Conservation (phyloP, 2,329 filamentous ascomycete genomes). For the Claviceps quebecensis region DNA sequence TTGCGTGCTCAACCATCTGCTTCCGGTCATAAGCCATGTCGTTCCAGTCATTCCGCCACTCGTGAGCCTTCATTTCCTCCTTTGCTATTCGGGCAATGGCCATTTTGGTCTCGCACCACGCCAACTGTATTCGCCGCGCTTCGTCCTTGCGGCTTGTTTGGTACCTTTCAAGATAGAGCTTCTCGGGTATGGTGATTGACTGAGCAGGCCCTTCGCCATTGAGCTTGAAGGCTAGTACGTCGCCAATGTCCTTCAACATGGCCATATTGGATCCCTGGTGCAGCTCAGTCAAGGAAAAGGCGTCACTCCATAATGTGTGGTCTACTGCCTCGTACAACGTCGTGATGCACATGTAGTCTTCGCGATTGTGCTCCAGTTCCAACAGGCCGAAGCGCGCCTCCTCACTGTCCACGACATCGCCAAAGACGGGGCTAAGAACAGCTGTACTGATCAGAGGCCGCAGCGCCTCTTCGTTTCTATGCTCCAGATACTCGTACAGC, state of each 20-base stretch:
- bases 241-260: conserved; percentile 30
- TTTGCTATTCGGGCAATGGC: conserved; percentile 12
- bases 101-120: conserved; percentile 19
- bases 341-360: conserved; percentile 24
- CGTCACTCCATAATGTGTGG: conserved; percentile 32
- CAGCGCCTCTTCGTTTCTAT: conserved; percentile 13
- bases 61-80: conserved; percentile 14
- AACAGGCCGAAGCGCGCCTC: conserved; percentile 27
- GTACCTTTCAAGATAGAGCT: conserved; percentile 42
- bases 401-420: conserved; percentile 18
- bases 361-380: conserved; percentile 24
- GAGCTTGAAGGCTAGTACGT: conserved; percentile 36
- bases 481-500: conserved; percentile 30
- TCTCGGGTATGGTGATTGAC: conserved; percentile 34
- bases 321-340: conserved; percentile 35
- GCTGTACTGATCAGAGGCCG: conserved; percentile 21
- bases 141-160: conserved; percentile 29
- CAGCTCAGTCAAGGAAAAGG: conserved; percentile 22
- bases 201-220: conserved; percentile 26
- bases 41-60: conserved; percentile 15
- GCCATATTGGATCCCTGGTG: conserved; percentile 26
- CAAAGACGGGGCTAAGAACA: conserved; percentile 15
- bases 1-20: conserved; percentile 17
- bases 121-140: conserved; percentile 29
- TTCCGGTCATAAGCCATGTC: conserved; percentile 15